Conservation (phyloP, 2,329 filamentous ascomycete genomes). For the Penicillium glabrum region DNA sequence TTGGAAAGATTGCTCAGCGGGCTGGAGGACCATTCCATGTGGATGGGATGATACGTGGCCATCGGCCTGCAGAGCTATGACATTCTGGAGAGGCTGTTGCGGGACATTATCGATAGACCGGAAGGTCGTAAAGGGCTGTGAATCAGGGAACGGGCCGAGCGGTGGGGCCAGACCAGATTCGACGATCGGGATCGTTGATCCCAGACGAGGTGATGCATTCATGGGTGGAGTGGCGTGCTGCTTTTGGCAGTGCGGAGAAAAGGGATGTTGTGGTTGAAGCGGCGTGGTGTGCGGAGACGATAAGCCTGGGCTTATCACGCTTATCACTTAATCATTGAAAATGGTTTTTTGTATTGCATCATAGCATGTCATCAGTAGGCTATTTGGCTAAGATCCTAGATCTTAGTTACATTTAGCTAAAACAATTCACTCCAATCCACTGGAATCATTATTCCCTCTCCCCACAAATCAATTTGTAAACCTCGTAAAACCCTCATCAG, state of each 20-base stretch:
- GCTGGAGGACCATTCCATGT: constrained; percentile 21
- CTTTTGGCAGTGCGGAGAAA: constrained; percentile 28
- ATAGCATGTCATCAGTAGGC: constrained; percentile 17
- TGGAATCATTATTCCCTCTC: not conserved
- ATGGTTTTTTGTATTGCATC: not conserved
- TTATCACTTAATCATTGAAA: not conserved
- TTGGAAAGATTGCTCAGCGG: constrained; percentile 17
- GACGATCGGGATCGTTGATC: constrained; percentile 17
- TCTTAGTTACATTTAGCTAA: no score
- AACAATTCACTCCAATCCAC: no score
- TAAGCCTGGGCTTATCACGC: not conserved
- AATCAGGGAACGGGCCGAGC: constrained; percentile 20
- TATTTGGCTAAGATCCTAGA: not conserved
- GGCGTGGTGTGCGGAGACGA: constrained; percentile 14
- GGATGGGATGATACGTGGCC: constrained; percentile 8
- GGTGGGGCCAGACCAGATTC: constrained; percentile 24
- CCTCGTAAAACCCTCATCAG: not conserved
- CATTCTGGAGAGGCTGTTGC: constrained; percentile 18
- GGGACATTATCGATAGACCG: constrained; percentile 25
- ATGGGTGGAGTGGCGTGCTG: constrained; percentile 29
- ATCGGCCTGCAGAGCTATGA: constrained; percentile 11
- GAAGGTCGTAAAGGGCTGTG: constrained; percentile 30
- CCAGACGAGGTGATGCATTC: constrained; percentile 25
- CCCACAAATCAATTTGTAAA: not conserved
- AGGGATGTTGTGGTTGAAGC: constrained; percentile 26